A percentile compares a stretch with the other conserved stretches of the same genome.
Conservation (phyloP, 352 stramenopile species). For the Globisporangium cederbergense region DNA sequence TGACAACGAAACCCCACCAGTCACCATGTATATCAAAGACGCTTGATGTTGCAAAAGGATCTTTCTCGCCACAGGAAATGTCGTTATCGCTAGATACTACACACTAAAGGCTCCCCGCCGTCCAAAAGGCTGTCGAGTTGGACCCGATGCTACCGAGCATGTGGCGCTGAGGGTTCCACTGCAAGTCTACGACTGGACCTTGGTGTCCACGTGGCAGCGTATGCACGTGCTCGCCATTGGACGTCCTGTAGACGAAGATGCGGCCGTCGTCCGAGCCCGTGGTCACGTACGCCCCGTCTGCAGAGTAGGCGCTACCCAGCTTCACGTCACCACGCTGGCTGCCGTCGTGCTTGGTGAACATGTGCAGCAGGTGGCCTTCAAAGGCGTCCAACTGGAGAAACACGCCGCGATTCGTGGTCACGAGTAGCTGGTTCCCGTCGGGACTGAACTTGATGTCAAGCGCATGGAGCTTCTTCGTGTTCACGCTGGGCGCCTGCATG, state of each 20-base stretch:
- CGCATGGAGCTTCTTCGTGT: conserved; percentile 62
- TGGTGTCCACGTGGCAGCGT: conserved; percentile 55
- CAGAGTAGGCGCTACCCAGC: conserved; percentile 64
- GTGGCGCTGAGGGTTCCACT: conserved; percentile 86
- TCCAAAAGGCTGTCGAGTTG: conserved; percentile 81
- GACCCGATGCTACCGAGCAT: conserved; percentile 62
- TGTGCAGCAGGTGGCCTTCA: conserved; percentile 73
- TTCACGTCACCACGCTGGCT: conserved; percentile 33
- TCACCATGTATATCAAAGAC: neutral
- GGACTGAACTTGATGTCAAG: conserved; percentile 83
- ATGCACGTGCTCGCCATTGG: conserved; percentile 56
- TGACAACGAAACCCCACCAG: neutral
- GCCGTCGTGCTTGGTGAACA: conserved; percentile 55
- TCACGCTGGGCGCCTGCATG: conserved; percentile 47
- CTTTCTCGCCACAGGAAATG: too few relatives aligned
- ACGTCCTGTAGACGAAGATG: conserved; percentile 68
- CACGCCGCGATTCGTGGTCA: conserved; percentile 77
- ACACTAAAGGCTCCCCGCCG: conserved; percentile 20
- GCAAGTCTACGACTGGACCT: conserved; percentile 57
- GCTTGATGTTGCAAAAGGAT: neutral
- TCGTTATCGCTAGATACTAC: neutral
- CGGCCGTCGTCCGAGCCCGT: conserved; percentile 70
- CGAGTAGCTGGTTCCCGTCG: conserved; percentile 79
- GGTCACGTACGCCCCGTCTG: conserved; percentile 72
- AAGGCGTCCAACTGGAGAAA: conserved; percentile 85